Evolutionary conservation across 352 stramenopile species (phyloP), one percentile per base, ranked within the genome.

Genomic region (Globisporangium paroecandrum): DNA sequence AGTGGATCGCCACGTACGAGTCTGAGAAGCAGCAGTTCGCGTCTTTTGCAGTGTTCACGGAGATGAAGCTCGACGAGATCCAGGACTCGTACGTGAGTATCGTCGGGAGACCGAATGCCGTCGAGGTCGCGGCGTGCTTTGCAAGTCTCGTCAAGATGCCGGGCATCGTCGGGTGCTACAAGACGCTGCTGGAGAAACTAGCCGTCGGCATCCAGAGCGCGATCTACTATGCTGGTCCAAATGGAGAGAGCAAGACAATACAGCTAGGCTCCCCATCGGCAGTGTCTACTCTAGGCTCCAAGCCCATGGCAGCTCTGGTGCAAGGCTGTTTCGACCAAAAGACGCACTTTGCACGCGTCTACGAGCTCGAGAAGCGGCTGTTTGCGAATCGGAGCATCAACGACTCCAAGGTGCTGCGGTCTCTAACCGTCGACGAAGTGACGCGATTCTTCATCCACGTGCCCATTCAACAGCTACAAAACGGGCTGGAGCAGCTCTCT

Each of bases 61-160:
- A 94, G 66, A 73, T 87, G 36, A 94, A 94, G 61, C 65, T 94
- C 18, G 83, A 94, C 34, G 76, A 93, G 32, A 83, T 94, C n/a
- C 77, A 85, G 29, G 79, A 82, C 53, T 70, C 70, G 29, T 90
- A 88, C 51, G 72, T 83, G 25, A 55, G 60, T 1, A 68, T 83
- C 3, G 73, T 76, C 3, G 83, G 80, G 3, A 75, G 85, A 9
- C 87, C 87, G 0, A 92, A 90, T 60, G 79, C 83, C 0, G 77
- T 94, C 15, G 85, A 94, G 63, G 82, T 78, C 38, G 87, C 87
- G 1, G 85, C 83, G 1, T 93, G 85, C 58, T 92, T 85, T 64
- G 87, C 87, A 9, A 91, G 83, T 29, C 71, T 94, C 46, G 66
- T 89, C 22, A 92, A 93, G 56, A 90, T 94, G 73, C 85, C 87